These are phyloP conservation scores for Sugiyamaella chiloensis DNA, from an alignment of 805 yeast genomes.

Conservation along the genomic window DNA sequence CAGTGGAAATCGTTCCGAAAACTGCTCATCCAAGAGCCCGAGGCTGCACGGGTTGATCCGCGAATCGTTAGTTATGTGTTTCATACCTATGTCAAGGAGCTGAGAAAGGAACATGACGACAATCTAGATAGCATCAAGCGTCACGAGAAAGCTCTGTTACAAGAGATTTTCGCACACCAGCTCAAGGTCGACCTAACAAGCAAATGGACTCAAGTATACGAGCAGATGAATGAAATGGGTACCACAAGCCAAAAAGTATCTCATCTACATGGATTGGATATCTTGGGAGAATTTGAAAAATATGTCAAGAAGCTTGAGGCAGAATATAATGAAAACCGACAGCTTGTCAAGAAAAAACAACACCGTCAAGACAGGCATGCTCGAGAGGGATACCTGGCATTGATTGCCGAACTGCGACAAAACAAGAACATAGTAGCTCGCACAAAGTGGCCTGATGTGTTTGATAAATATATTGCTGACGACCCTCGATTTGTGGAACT, in stretches of 20 bases:
- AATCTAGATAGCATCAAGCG: constrained; percentile 19
- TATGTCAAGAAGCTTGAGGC: constrained; percentile 34
- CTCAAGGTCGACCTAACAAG: constrained; percentile 25
- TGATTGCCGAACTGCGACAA: constrained; percentile 40
- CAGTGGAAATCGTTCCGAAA: constrained; percentile 60
- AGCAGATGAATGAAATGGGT: constrained; percentile 15
- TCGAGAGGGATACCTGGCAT: constrained; percentile 53
- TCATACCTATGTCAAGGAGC: constrained; percentile 43
- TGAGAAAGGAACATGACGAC: constrained; percentile 35
- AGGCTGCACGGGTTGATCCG: constrained; percentile 47
- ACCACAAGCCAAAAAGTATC: constrained; percentile 30
- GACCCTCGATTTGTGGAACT: constrained; percentile 57
- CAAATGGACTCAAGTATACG: constrained; percentile 41
- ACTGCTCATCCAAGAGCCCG: constrained; percentile 60
- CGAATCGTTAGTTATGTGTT: constrained; percentile 57
- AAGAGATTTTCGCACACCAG: constrained; percentile 14
- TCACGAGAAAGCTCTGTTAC: constrained; percentile 25
- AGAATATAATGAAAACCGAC: constrained; percentile 27
- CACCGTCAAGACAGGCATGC: constrained; percentile 61
- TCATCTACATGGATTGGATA: constrained; percentile 54
- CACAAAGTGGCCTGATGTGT: constrained; percentile 58
- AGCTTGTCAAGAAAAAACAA: constrained; percentile 37
- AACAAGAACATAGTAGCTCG: constrained; percentile 44
- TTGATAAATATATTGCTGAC: constrained; percentile 44
- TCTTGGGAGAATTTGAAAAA: constrained; percentile 50